Conservation (phyloP, 371 early-diverging fungal genomes). For the Encephalitozoon romaleae region DNA sequence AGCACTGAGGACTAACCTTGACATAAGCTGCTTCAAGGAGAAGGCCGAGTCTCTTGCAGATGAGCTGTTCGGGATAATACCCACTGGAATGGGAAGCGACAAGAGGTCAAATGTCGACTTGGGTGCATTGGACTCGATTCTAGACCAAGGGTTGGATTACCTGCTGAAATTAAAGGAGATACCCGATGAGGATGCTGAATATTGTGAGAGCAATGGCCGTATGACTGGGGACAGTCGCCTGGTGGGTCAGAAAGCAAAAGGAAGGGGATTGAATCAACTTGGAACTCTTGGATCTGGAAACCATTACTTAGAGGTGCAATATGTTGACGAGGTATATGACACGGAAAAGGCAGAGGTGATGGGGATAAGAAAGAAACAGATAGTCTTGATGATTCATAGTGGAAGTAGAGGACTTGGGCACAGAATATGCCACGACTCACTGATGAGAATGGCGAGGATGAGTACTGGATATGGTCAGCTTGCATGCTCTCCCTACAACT, state of each 20-base stretch:
- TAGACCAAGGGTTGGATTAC: slow-evolving; percentile 39
- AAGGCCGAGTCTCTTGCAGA: slow-evolving; percentile 7
- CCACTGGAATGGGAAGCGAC: slow-evolving; percentile 31
- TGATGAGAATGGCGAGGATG: slow-evolving; percentile 16
- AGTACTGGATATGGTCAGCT: background rate
- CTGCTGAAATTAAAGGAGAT: slow-evolving; percentile 35
- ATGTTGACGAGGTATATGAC: slow-evolving; percentile 54
- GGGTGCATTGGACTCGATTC: slow-evolving; percentile 18
- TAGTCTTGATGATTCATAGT: slow-evolving; percentile 57
- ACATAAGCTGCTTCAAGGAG: background rate
- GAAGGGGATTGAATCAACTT: slow-evolving; percentile 47
- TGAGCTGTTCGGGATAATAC: slow-evolving; percentile 12
- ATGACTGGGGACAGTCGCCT: slow-evolving; percentile 24
- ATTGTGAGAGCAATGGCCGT: slow-evolving; percentile 52
- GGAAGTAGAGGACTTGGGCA: slow-evolving; percentile 60
- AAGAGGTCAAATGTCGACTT: background rate
- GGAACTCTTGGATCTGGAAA: slow-evolving; percentile 61
- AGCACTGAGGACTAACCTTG: slow-evolving; percentile 41
- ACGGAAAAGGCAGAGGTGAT: slow-evolving; percentile 30
- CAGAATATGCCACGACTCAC: slow-evolving; percentile 35
- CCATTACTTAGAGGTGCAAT: slow-evolving; percentile 61
- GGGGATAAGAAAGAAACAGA: slow-evolving; percentile 39
- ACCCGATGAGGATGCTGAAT: slow-evolving; percentile 25
- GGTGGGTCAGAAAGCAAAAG: slow-evolving; percentile 50
- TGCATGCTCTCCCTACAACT: background rate